Evolutionary conservation across 331 rosid species (phyloP), one percentile per base, ranked within the genome.

Genomic region (Malus hybrid): DNA sequence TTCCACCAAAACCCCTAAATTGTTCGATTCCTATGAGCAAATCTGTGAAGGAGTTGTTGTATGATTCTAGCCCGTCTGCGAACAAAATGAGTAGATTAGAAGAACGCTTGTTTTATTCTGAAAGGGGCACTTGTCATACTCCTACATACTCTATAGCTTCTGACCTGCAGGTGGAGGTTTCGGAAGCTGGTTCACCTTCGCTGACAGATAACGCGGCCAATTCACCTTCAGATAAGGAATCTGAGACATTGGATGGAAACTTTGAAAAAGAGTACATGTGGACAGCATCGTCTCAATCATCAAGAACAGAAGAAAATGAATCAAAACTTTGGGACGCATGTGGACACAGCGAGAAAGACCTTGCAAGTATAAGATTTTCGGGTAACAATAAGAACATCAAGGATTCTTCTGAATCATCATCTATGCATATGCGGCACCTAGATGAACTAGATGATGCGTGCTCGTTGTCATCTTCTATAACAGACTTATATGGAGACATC

Each of bases 141-240:
- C 91, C 87, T 44, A 79, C 92, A 8, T 80, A 60, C 75, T 94
- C 97, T 71, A 87, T 94, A 61, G 97, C 97, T 69, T 94, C 99
- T 74, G 99, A 94, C 61, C 39, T 94, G 73, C 97, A 94, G 80
- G 99, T 94, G 56, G 99, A 92, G 84, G 87, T 90, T 29, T 94
- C 99, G 18, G 97, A 94, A 52, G 2, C 77, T 44, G 93, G 93
- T 62, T 92, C 99, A 19, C 89, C 86, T 64, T 71, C 97, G 20
- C 79, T 84, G 63, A 86, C 88, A 44, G 60, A 82, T 65, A 88
- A 83, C 19, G 97, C 77, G 15, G 84, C 81, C 10, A 82, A 83
- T 46, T 83, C 97, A 18, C 79, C 77, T 4, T 78, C 28, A 2
- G 98, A 93, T 70, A 86, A 76, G 73, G 98, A 88, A 27, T 90